Evolutionary conservation across 2,329 filamentous ascomycete genomes (phyloP), one percentile per base, ranked within the genome.

Genomic region (Lojkania enalia): DNA sequence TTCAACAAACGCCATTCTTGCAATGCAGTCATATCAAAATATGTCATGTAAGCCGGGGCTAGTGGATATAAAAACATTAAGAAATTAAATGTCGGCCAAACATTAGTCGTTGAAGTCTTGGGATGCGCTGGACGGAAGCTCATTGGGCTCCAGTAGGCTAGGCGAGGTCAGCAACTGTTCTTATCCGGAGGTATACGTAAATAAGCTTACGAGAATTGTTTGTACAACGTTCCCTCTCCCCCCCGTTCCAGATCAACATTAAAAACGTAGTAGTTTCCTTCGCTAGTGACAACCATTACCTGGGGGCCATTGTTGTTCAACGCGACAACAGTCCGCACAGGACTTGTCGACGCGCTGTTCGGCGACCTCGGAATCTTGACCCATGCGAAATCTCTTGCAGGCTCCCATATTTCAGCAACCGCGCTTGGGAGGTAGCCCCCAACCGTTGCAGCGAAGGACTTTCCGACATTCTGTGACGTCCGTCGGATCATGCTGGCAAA

Each of bases 401-500:
- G 94, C 62, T 99, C 94, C 91, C 91, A 97, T 80, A 97, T 96
- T 71, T 97, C 92, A 1, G 92, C 92, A 3, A 99, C 90, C 1
- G 91, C 92, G 61, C 88, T 88, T 0, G 94, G 94, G 2, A 99
- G 77, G 66, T 99, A 99, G 0, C 89, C 90, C 3, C 91, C 91
- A 21, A 96, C 86, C 5, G 90, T 90, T 4, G 89, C 88, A 14
- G 89, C 92, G 47, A 99, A 86, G 18, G 87, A 88, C 51, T 88
- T 90, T 29, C 90, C 88, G 69, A 97, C 92, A 45, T 92, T 88
- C 66, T 97, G 91, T 3, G 92, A 97, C 3, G 94, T 96, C 19
- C 92, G 84, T n/a, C 94, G 84, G 21, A 99, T 80, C 72, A 99
- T 88, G 58, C 86, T 95, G 64, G 92, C 87, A 59, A 97, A 84